These are phyloP conservation scores for Pythium catenulatum DNA, from an alignment of 352 stramenopile genomes.

Conservation along the genomic window DNA sequence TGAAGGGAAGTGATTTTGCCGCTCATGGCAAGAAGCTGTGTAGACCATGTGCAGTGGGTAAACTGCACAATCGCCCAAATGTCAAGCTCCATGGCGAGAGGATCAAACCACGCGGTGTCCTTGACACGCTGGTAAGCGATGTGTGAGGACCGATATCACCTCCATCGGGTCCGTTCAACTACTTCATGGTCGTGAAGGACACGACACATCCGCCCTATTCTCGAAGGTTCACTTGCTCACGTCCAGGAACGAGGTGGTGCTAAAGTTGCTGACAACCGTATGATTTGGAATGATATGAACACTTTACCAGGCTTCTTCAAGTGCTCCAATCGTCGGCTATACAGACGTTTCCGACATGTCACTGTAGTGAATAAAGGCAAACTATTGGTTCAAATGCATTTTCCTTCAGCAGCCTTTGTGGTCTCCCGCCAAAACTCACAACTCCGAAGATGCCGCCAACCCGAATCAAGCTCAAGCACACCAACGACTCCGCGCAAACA, in stretches of 20 bases:
- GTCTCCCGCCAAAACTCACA: not conserved
- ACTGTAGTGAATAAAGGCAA: not conserved
- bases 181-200: conserved; percentile 33
- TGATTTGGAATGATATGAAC: conserved; percentile 29
- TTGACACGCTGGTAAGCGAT: conserved; percentile 17
- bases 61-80: conserved; percentile 6
- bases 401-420: not conserved
- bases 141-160: conserved; percentile 40
- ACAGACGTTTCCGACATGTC: conserved; percentile 7
- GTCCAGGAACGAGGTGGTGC: conserved; percentile 26
- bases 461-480: not conserved
- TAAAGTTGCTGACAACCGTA: conserved; percentile 20
- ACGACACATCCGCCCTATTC: not conserved
- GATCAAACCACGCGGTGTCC: not conserved
- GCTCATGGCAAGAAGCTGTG: not conserved
- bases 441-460: not conserved
- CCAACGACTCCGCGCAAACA: not conserved
- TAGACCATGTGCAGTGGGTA: conserved; percentile 6
- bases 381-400: not conserved
- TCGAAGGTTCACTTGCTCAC: conserved; percentile 10
- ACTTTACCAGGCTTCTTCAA: not conserved
- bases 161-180: conserved; percentile 26
- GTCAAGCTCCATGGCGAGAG: not conserved
- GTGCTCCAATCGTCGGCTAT: not conserved
- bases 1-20: not conserved